These are phyloP conservation scores for Lentinula sp. DNA, from an alignment of 768 basidiomycete species.

Conservation along the genomic window DNA sequence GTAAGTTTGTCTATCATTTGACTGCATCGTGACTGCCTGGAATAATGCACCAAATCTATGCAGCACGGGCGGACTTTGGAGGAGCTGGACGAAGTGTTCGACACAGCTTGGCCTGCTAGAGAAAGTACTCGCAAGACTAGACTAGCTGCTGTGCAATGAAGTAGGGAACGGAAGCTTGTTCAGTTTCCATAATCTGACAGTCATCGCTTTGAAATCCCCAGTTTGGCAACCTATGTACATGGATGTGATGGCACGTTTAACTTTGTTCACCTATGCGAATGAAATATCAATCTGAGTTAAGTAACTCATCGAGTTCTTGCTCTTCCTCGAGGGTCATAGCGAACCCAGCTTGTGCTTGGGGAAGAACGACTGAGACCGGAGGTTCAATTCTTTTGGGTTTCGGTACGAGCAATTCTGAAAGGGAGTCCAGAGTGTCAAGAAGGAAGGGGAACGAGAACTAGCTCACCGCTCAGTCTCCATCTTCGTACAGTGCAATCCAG, in stretches of 20 bases:
- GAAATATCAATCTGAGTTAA: conserved; percentile 24
- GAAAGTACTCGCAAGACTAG: conserved; percentile 13
- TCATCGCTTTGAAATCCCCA: background rate
- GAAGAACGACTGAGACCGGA: conserved; percentile 9
- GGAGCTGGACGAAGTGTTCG: conserved; percentile 19
- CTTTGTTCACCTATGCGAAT: background rate
- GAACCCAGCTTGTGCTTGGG: conserved; percentile 22
- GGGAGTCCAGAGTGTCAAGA: background rate
- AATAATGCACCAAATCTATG: background rate
- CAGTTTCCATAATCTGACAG: background rate
- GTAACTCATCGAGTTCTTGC: conserved; percentile 78
- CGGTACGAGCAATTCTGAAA: conserved; percentile 36
- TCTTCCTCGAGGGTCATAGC: conserved; percentile 85
- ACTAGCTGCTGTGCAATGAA: conserved; percentile 11
- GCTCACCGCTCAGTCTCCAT: conserved; percentile 70
- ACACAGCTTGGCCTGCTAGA: conserved; percentile 18
- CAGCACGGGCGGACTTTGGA: conserved; percentile 18
- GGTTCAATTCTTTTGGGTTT: conserved; percentile 12
- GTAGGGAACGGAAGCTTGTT: background rate
- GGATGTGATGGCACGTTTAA: background rate
- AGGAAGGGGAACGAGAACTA: background rate
- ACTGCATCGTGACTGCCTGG: no score
- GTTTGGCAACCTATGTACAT: background rate
- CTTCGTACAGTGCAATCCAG: conserved; percentile 84
- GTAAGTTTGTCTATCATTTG: background rate